Evolutionary conservation across 2,329 filamentous ascomycete species (phyloP), one percentile per base, ranked within the genome.

Genomic region (Diaporthe capsici): DNA sequence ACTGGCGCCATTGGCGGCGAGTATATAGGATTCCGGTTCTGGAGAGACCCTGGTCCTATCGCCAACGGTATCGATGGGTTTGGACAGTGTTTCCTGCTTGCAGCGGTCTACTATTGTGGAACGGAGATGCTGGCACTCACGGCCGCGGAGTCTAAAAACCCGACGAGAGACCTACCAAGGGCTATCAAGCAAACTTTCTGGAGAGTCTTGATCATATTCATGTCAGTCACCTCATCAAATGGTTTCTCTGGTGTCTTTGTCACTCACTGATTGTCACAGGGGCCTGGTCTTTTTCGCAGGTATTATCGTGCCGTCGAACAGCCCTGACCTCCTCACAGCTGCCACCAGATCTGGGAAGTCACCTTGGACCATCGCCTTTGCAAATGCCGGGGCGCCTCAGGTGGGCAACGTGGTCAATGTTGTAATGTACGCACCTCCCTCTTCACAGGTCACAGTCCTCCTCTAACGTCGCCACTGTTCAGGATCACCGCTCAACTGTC

Each of bases 51-150:
- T 0, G 83, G 83, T 25, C 81, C 80, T 9, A 83, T 83, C 51
- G 81, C 81, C 6, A 81, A 83, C 47, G 82, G 82, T 22, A 82
- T 84, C 63, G 79, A 82, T 28, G 83, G 83, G 0, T 84, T 84
- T 58, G 83, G 82, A 3, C 81, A 83, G 75, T 80, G 80, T 1
- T 84, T 84, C 25, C 80, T 84, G 9, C 77, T 84, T 1, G 83
- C 83, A 13, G 82, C 83, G 2, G 82, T 84, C 1, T 84, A 83
- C 72, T 85, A 83, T 71, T 80, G 80, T 8, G 83, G 83, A 3
- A 84, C 83, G 4, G 83, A 85, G 72, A 83, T 83, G 79, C 74
- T 84, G 39, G 83, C 83, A 0, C 77, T 85, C 67, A 83, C 83
- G 0, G 83, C 81, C 4, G 81, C 80, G n/a, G 82, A 83, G 76